Conservation (phyloP, 2,329 filamentous ascomycete species). For the Botrytis medusae region DNA sequence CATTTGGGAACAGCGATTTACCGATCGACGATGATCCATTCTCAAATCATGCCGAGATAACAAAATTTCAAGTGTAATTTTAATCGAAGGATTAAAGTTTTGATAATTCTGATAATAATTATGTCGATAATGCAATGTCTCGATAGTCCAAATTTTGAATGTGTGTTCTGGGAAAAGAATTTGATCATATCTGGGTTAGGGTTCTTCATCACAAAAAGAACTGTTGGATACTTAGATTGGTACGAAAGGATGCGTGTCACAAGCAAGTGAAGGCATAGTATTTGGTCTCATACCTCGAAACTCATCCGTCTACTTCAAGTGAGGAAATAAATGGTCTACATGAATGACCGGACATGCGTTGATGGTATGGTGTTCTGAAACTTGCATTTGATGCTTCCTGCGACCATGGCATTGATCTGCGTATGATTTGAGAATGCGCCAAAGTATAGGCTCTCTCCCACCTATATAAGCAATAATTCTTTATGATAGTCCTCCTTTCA, state of each 20-base stretch:
- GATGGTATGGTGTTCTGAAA: not conserved
- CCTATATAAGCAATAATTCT: not conserved
- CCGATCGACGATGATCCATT: not conserved
- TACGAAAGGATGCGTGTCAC: not conserved
- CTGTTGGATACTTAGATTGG: not conserved
- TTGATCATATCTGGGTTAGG: not conserved
- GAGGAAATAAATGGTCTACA: not conserved
- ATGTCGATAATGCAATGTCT: not conserved
- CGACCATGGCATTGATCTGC: not conserved
- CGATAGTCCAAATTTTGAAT: not conserved
- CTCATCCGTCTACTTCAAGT: not conserved
- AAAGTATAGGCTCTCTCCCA: not conserved
- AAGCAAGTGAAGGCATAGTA: not conserved
- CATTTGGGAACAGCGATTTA: conserved; percentile 34
- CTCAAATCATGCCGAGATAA: not conserved
- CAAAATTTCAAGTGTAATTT: not conserved
- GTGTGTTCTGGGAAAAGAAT: not conserved
- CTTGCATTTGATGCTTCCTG: not conserved
- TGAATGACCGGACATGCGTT: not conserved
- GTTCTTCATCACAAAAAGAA: not conserved
- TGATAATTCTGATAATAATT: not conserved
- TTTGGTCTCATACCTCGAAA: not conserved
- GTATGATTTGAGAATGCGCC: not conserved
- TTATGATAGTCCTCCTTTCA: not conserved
- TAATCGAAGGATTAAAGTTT: not conserved